Conservation (phyloP, 148 eudicot genomes). For the Amaranthus palmeri region DNA sequence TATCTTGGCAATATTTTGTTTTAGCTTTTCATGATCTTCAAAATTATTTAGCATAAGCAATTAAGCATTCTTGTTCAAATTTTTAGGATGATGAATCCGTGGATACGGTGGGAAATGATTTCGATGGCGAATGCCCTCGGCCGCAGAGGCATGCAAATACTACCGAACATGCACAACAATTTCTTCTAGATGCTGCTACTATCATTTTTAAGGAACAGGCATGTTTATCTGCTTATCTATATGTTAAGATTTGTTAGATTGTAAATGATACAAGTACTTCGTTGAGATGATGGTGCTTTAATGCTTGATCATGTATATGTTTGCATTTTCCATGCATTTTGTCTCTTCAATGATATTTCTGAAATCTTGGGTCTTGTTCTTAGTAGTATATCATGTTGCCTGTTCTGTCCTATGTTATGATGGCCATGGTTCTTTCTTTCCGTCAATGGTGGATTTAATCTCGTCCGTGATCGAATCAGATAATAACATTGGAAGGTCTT, state of each 20-base stretch:
- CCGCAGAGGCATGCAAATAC: conserved; percentile 99
- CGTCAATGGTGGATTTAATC: too few species aligned
- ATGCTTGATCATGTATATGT: too few species aligned
- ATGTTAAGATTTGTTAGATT: conserved; percentile 1
- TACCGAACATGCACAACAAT: conserved; percentile 97
- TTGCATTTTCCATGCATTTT: neutral
- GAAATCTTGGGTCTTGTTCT: neutral
- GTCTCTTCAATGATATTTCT: neutral
- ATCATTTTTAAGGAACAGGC: conserved; percentile 99
- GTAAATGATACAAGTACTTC: neutral
- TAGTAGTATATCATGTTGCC: neutral
- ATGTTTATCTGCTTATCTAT: conserved; percentile 24
- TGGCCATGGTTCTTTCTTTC: neutral
- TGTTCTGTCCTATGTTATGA: neutral
- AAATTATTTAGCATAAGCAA: neutral
- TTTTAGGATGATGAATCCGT: conserved; percentile 91
- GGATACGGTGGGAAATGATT: conserved; percentile 92
- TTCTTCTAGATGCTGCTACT: conserved; percentile 96
- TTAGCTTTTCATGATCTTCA: neutral
- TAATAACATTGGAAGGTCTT: conserved; percentile 4
- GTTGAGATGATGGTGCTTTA: neutral
- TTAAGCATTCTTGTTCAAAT: neutral
- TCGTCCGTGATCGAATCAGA: neutral
- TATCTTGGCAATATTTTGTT: neutral
- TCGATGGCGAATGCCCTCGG: conserved; percentile 97